Base-by-base conservation (phyloP, 2,329 filamentous ascomycete species). In the Colletotrichum sansevieriae region DNA sequence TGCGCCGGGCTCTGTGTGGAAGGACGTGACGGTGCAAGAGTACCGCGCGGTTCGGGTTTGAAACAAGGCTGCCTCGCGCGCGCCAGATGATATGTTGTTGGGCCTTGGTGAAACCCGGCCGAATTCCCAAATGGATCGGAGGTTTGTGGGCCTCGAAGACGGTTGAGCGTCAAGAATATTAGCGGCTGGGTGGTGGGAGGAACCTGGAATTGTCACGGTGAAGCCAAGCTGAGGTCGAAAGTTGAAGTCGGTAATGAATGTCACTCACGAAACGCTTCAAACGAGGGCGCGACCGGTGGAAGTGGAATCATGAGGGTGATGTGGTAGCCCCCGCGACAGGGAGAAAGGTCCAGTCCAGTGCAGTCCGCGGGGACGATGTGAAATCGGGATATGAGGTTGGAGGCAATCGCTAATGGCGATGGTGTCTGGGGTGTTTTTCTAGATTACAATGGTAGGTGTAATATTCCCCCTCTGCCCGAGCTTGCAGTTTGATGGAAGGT, bases 31-130 rank as follows among this genome's bases (percentile, higher is more conserved):
- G 5, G 49, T 55, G 41, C 2, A 29, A 46, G 52, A 39, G 47
- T 52, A 22, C 49, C 57, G 63, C 63, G 57, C 56, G 65, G 44
- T 13, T 63, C 41, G 8, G 29, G 15, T 13, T 7, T 56, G 51
- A 63, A 67, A 67, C 64, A 63, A 33, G 35, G 41, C 39, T 11
- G 51, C 49, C 15, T 43, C 51, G 60, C 65, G 65, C 59, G 65
- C 65, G 65, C 43, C 33, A 59, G 25, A 33, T 10, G 9, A 15
- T 37, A 29, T 35, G 59, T 15, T 12, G 29, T 54, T 54, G 29
- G 46, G n/a, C 41, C 41, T 33, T 55, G 37, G 37, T 12, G 22
- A 37, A 58, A 20, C 63, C 49, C 52, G 65, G 52, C 60, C 60
- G 20, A 54, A 57, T 33, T 22, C 35, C 29, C 35, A 44, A 44